Percentiles rank a stretch among this genome's conserved stretches.
Evolutionary conservation across 2,329 filamentous ascomycete species (phyloP).

Genomic region (Aphanocladium album): DNA sequence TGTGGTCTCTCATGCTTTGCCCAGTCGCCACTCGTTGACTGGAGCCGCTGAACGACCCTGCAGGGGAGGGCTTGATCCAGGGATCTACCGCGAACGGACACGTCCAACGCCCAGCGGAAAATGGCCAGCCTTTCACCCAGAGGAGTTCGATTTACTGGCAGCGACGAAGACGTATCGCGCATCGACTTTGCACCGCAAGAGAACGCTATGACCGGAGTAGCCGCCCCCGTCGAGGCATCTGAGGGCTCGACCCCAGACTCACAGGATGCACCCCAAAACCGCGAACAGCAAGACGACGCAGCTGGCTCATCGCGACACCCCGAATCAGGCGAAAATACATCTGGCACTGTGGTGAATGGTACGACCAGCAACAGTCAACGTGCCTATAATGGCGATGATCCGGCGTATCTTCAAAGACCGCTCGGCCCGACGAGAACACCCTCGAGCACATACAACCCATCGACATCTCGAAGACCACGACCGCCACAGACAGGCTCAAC

Average conservation of each 20-base stretch:
- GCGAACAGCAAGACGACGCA: constrained; percentile 46
- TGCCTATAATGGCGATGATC: constrained; percentile 24
- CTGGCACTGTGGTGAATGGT: constrained; percentile 39
- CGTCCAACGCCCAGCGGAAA: not conserved
- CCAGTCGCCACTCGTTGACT: constrained; percentile 1
- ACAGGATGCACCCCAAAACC: constrained; percentile 38
- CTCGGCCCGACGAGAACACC: constrained; percentile 66
- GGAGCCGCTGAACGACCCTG: not conserved
- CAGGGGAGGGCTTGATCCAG: not conserved
- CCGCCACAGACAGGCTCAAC: constrained; percentile 38
- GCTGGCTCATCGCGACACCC: constrained; percentile 38
- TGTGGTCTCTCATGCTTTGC: not conserved
- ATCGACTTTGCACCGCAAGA: constrained; percentile 36
- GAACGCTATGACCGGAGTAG: constrained; percentile 21
- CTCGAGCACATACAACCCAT: constrained; percentile 74
- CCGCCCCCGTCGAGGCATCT: constrained; percentile 3
- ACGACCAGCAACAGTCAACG: constrained; percentile 35
- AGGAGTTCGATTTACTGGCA: constrained; percentile 51
- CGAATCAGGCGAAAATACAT: not conserved
- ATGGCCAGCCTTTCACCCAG: constrained; percentile 49
- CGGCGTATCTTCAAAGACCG: constrained; percentile 53
- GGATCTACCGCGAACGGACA: not conserved
- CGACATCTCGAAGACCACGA: constrained; percentile 47
- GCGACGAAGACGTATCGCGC: constrained; percentile 38
- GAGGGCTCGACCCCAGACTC: constrained; percentile 21